These are phyloP conservation scores for Pythium plurisporium DNA, from an alignment of 352 stramenopile species.

Conservation along the genomic window DNA sequence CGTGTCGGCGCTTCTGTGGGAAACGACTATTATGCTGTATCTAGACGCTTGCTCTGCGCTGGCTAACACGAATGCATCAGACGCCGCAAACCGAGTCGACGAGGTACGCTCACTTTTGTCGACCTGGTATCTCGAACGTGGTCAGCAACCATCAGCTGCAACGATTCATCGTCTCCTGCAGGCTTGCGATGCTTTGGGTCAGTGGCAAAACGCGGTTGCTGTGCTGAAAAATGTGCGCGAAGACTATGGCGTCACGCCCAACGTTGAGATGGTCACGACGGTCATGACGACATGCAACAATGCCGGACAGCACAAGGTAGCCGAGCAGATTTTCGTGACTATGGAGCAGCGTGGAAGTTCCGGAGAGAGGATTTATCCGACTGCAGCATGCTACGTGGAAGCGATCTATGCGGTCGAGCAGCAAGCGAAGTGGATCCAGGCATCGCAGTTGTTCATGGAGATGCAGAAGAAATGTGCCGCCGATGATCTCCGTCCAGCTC, in stretches of 20 bases:
- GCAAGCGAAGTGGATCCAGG: constrained; percentile 54
- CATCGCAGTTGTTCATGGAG: constrained; percentile 66
- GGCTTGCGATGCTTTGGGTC: constrained; percentile 36
- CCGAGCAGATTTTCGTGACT: constrained; percentile 60
- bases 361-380: constrained; percentile 27
- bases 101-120: constrained; percentile 30
- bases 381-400: constrained; percentile 66
- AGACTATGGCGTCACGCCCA: constrained; percentile 39
- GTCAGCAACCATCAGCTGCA: constrained; percentile 14
- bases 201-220: constrained; percentile 45
- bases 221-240: constrained; percentile 41
- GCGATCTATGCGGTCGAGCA: constrained; percentile 67
- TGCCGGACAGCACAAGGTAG: constrained; percentile 40
- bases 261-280: constrained; percentile 41
- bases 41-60: constrained; percentile 12
- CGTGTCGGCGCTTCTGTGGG: constrained; percentile 5
- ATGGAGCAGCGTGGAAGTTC: constrained; percentile 40
- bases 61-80: not conserved
- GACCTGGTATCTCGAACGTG: constrained; percentile 30
- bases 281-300: constrained; percentile 70
- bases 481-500: constrained; percentile 44
- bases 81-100: constrained; percentile 11
- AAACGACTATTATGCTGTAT: constrained; percentile 12
- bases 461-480: constrained; percentile 56
- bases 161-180: constrained; percentile 43